A percentile compares a stretch with the other conserved stretches of the same genome.
These are phyloP conservation scores for Colletotrichum melonis DNA, from an alignment of 2,329 filamentous ascomycete genomes.

Conservation along the genomic window DNA sequence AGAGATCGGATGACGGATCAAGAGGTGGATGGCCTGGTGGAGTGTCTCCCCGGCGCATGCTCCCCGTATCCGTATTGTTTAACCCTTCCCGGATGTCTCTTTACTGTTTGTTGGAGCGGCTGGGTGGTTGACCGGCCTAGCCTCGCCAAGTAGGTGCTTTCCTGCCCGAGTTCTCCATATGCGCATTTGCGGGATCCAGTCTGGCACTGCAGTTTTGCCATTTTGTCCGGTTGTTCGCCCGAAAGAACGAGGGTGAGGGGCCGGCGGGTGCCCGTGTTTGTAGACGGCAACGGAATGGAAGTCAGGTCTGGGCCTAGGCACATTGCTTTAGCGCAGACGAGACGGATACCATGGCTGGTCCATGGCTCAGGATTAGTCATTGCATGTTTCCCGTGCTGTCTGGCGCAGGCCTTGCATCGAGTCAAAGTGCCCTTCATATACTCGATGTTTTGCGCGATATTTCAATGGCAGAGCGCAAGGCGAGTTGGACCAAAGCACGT, in stretches of 20 bases:
- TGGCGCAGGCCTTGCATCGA: background rate
- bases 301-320: background rate
- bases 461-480: background rate
- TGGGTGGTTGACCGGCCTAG: background rate
- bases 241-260: slow-evolving; percentile 13
- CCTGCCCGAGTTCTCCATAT: background rate
- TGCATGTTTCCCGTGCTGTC: background rate
- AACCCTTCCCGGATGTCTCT: background rate
- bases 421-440: background rate
- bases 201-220: background rate
- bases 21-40: background rate
- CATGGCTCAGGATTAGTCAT: background rate
- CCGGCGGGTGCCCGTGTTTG: slow-evolving; percentile 3
- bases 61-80: background rate
- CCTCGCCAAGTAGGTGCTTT: background rate
- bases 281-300: background rate
- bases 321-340: background rate
- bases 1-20: slow-evolving; percentile 11
- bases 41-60: background rate
- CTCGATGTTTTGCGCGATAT: slow-evolving; percentile 11
- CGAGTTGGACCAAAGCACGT: background rate
- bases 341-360: too few relatives aligned
- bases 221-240: slow-evolving; percentile 9
- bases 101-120: slow-evolving; percentile 10
- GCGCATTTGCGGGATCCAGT: background rate